Percentiles rank a stretch among this genome's conserved stretches.
Conservation (phyloP, 306 rosid genomes). For the Acmispon strigosus region DNA sequence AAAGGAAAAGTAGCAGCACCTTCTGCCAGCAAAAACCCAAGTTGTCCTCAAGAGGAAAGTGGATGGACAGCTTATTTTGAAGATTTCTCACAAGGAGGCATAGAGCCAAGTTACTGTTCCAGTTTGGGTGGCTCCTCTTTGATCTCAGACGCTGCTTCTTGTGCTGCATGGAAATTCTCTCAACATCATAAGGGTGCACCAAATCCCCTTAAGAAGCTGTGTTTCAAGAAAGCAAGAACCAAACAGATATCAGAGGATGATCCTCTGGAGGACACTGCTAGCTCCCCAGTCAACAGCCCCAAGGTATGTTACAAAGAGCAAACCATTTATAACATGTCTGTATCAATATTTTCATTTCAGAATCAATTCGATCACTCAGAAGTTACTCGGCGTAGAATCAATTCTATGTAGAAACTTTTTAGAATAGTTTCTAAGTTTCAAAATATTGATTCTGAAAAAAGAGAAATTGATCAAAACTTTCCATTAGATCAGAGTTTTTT, state of each 20-base stretch:
- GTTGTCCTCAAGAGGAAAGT: slow-evolving; percentile 43
- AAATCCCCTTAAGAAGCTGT: slow-evolving; percentile 33
- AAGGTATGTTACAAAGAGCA: slow-evolving; percentile 42
- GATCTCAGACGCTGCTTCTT: slow-evolving; percentile 89
- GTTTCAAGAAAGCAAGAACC: slow-evolving; percentile 56
- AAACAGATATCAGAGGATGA: slow-evolving; percentile 39
- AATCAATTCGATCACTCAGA: too few species aligned
- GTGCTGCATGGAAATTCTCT: slow-evolving; percentile 58
- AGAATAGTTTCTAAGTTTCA: too few species aligned
- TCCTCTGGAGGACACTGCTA: slow-evolving; percentile 92
- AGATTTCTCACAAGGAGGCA: slow-evolving; percentile 41
- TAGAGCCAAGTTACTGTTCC: slow-evolving; percentile 24
- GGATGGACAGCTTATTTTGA: slow-evolving; percentile 93
- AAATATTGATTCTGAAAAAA: too few species aligned
- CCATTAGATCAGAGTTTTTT: too few species aligned
- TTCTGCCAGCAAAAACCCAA: neutral
- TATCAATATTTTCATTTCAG: too few species aligned
- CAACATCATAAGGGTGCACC: slow-evolving; percentile 11
- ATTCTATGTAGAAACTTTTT: too few species aligned
- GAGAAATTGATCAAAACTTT: too few species aligned
- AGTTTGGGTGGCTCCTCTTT: slow-evolving; percentile 54
- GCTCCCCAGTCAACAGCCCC: slow-evolving; percentile 89
- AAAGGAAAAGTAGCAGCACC: slow-evolving; percentile 24
- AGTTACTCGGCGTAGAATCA: too few species aligned
- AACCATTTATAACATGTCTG: too few species aligned